Conservation (phyloP, 129 eudicot species). For the Glebionis coronaria region DNA sequence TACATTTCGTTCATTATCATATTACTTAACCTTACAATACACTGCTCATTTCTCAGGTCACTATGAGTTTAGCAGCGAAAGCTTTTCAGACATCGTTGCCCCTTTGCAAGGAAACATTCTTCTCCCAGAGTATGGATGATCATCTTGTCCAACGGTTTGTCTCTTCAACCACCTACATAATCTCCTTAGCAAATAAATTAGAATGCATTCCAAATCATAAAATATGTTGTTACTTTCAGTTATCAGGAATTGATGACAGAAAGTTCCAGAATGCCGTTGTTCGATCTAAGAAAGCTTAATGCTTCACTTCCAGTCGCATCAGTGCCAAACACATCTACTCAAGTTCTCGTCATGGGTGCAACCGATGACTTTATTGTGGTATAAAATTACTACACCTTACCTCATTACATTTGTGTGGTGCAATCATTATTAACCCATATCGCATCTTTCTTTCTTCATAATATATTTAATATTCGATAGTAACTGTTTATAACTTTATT, state of each 20-base stretch:
- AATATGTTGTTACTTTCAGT: constrained; percentile 32
- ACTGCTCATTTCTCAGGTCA: constrained; percentile 50
- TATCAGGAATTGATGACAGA: constrained; percentile 82
- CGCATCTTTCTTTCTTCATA: no score
- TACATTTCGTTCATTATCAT: neutral
- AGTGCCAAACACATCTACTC: constrained; percentile 34
- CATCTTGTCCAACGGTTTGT: constrained; percentile 65
- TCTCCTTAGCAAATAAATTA: neutral
- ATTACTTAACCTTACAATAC: neutral
- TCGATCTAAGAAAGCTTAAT: constrained; percentile 87
- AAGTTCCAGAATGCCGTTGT: constrained; percentile 89
- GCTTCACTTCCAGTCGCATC: constrained; percentile 86
- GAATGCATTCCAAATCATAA: neutral
- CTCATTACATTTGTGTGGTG: neutral
- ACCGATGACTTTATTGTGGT: constrained; percentile 90
- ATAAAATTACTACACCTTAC: constrained; percentile 17
- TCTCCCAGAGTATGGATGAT: constrained; percentile 76
- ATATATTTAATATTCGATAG: no score
- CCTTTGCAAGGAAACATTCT: constrained; percentile 87
- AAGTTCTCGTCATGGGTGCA: constrained; percentile 78
- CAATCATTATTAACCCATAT: neutral
- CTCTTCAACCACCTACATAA: constrained; percentile 4
- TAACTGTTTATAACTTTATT: no score
- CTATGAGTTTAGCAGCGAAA: constrained; percentile 92
- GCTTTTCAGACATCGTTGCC: constrained; percentile 84